phyloP scores from a whole-genome alignment of 306 rosid genomes.

The Rosa chinensis region DNA sequence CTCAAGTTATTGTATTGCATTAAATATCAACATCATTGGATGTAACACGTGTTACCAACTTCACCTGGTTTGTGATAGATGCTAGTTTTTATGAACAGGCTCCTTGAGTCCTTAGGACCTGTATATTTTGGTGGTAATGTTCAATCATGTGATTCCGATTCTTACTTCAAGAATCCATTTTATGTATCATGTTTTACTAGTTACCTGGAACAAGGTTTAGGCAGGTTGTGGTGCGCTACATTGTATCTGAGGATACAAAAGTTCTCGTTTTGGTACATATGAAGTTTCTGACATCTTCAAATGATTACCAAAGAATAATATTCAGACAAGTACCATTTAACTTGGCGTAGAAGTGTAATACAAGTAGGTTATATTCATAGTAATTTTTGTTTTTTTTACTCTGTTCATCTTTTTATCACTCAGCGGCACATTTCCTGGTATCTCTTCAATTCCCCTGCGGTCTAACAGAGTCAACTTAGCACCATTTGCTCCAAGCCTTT shows the following conservation, averaged over 20 bases:
- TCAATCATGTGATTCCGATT: not conserved
- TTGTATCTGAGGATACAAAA: not conserved
- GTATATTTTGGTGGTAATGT: not conserved
- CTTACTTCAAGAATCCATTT: conserved; percentile 2
- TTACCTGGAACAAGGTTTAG: not conserved
- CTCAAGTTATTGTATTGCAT: not conserved
- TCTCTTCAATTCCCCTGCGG: conserved; percentile 19
- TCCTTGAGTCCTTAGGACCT: not conserved
- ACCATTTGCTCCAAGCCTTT: conserved; percentile 17
- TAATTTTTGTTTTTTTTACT: not conserved
- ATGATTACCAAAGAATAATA: not conserved
- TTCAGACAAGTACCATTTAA: not conserved
- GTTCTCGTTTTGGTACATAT: not conserved
- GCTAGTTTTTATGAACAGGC: not conserved
- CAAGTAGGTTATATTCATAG: not conserved
- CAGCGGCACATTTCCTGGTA: conserved; percentile 25
- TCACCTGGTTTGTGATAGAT: conserved; percentile 1
- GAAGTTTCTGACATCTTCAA: not conserved
- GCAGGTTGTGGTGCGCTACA: not conserved
- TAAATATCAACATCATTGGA: not conserved
- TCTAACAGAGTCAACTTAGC: conserved; percentile 15
- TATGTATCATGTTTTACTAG: not conserved
- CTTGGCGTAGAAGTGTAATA: not conserved
- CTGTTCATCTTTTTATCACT: not conserved
- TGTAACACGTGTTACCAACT: not conserved